A percentile compares a stretch with the other conserved stretches of the same genome.
These are phyloP conservation scores for Kodamaea suecica DNA, from an alignment of 1,139 yeast species.

Conservation along the genomic window DNA sequence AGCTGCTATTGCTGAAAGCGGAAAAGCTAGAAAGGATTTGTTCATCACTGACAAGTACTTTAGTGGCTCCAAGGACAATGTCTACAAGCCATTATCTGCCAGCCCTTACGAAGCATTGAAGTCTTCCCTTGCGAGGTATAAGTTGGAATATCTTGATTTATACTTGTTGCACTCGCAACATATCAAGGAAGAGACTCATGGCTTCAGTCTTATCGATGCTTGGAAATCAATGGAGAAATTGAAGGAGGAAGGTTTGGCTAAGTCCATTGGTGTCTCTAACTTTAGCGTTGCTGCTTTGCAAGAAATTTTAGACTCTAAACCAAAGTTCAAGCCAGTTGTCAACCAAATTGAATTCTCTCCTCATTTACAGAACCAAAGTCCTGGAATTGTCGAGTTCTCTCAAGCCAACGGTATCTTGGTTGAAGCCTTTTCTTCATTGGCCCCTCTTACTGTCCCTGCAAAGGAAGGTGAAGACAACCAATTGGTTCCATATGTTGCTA, in stretches of 20 bases:
- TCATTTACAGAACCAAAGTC: conserved; percentile 64
- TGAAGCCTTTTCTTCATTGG: conserved; percentile 68
- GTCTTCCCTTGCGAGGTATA: conserved; percentile 33
- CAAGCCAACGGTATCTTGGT: conserved; percentile 50
- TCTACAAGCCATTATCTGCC: conserved; percentile 12
- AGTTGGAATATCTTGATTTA: conserved; percentile 47
- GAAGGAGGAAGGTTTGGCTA: conserved; percentile 35
- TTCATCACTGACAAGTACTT: conserved; percentile 54
- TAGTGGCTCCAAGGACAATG: conserved; percentile 36
- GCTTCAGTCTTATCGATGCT: conserved; percentile 48
- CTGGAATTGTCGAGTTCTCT: conserved; percentile 58
- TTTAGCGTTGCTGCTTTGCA: conserved; percentile 52
- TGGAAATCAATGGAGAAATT: conserved; percentile 50
- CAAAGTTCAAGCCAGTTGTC: conserved; percentile 53
- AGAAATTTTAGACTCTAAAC: conserved; percentile 33
- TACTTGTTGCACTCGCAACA: conserved; percentile 48
- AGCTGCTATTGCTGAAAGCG: conserved; percentile 23
- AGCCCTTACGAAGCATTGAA: conserved; percentile 36
- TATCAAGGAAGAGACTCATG: conserved; percentile 33
- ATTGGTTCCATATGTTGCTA: conserved; percentile 21
- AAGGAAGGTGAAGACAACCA: conserved; percentile 14
- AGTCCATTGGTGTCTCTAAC: conserved; percentile 58
- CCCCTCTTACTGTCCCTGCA: conserved; percentile 42
- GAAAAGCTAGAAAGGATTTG: conserved; percentile 39
- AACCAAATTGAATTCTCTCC: conserved; percentile 71